These are phyloP conservation scores for Astragalus glycyphyllos DNA, from an alignment of 306 rosid genomes.

Conservation along the genomic window DNA sequence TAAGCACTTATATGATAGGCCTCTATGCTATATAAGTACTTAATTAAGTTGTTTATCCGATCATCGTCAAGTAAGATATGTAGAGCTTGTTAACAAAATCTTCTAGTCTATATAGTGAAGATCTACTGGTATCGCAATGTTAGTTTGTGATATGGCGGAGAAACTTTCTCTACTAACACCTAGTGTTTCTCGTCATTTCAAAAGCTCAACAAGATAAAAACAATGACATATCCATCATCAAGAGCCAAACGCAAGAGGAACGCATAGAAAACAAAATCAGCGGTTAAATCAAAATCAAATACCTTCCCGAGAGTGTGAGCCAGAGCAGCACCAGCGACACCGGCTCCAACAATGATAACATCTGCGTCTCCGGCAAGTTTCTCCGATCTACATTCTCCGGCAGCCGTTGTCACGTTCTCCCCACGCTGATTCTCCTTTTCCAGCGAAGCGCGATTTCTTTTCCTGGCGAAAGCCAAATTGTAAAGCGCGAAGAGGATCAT, in stretches of 20 bases:
- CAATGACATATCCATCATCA: background rate
- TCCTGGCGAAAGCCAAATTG: conserved; percentile 45
- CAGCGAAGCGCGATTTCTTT: conserved; percentile 23
- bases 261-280: background rate
- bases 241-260: conserved; percentile 16
- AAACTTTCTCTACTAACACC: background rate
- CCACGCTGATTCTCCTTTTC: conserved; percentile 42
- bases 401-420: conserved; percentile 46
- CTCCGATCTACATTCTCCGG: conserved; percentile 68
- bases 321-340: conserved; percentile 95
- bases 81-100: background rate
- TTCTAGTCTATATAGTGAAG: background rate
- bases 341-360: conserved; percentile 93
- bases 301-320: conserved; percentile 98
- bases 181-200: background rate
- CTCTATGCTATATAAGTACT: too few relatives aligned
- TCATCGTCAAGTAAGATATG: conserved; percentile 16
- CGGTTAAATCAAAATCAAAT: background rate
- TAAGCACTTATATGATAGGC: too few relatives aligned
- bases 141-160: background rate
- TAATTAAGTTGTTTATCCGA: too few relatives aligned
- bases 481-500: conserved; percentile 56
- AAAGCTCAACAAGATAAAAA: background rate
- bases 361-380: conserved; percentile 53
- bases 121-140: background rate